Base-by-base conservation (phyloP, 164 flowering plant genomes). In the Saururus chinensis region DNA sequence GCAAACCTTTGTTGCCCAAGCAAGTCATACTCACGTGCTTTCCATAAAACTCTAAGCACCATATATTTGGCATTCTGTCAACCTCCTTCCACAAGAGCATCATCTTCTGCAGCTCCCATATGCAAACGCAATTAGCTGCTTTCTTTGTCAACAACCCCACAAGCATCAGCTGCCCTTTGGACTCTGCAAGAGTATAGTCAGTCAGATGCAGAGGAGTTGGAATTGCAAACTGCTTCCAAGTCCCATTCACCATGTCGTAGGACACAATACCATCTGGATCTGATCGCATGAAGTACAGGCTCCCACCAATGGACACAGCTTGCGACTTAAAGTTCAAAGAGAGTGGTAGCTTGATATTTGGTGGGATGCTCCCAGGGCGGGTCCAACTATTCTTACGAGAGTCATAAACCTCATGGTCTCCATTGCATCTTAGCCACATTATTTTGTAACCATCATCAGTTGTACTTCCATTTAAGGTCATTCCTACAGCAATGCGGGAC, bases 31-130 rank as follows among this genome's bases (percentile, higher is more conserved):
- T 72, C 25, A 93, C 82, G 84, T 86, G 90, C 99, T 93, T 93
- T 57, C 97, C 99, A 45, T 93, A 93, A 81, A 93, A 90, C 51
- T 93, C 99, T 75, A 93, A 87, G 99, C 99, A 90, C 97, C 84
- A 84, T 63, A 84, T 64, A 64, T 93, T 93, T 93, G 99, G 99
- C 99, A 93, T 93, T 93, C 99, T 93, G 97, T 93, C 99, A 80
- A 90, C 99, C 99, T 93, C 99, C 95, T 90, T 93, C 99, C 99
- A 93, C 81, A 90, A 82, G 66, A 90, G 91, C 26, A 85, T 86
- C 99, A 93, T 93, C 82, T 78, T 90, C 81, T 90, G 96, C 76
- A 93, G 87, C 88, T 93, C 99, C 99, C 97, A 93, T 73, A 93
- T 79, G 82, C 89, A 93, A 22, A 90, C 96, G 57, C 99, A 90